Percentiles rank a stretch among this genome's conserved stretches.
Evolutionary conservation across 2,329 filamentous ascomycete species (phyloP).

Genomic region (Fusarium fracticaudum): DNA sequence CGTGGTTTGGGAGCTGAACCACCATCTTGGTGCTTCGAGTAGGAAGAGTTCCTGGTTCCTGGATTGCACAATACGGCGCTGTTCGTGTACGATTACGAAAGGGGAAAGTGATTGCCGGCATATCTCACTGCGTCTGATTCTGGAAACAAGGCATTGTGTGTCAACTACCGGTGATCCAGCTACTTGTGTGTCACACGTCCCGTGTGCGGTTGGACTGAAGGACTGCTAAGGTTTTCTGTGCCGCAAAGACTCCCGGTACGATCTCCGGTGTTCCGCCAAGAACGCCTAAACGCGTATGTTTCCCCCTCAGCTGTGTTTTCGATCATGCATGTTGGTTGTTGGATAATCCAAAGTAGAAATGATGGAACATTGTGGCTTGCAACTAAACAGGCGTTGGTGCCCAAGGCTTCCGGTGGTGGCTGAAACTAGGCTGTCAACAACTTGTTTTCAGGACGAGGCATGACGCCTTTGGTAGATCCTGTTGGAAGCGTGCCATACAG

Average conservation of each 20-base stretch:
- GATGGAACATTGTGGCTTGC: not conserved
- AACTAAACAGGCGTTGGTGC: not conserved
- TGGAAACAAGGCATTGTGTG: not conserved
- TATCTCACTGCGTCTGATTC: not conserved
- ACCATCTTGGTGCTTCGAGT: not conserved
- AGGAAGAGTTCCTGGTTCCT: conserved; percentile 10
- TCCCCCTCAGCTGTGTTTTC: not conserved
- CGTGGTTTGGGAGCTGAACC: conserved; percentile 24
- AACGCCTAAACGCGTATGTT: too few species aligned
- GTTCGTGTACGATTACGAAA: not conserved
- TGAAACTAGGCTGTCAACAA: conserved; percentile 11
- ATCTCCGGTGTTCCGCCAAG: not conserved
- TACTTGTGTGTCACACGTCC: conserved; percentile 6
- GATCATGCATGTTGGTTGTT: not conserved
- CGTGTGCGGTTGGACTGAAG: not conserved
- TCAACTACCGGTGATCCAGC: conserved; percentile 14
- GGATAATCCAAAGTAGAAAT: conserved; percentile 4
- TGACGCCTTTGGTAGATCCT: not conserved
- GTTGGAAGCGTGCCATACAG: not conserved
- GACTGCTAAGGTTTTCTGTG: not conserved
- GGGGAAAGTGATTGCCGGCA: conserved; percentile 8
- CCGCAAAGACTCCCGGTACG: not conserved
- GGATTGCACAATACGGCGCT: not conserved
- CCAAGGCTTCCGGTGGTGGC: conserved; percentile 2
- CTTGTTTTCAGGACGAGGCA: not conserved